Evolutionary conservation across 176 grass and related monocot species (phyloP).

Genomic region (Musa beccarii): DNA sequence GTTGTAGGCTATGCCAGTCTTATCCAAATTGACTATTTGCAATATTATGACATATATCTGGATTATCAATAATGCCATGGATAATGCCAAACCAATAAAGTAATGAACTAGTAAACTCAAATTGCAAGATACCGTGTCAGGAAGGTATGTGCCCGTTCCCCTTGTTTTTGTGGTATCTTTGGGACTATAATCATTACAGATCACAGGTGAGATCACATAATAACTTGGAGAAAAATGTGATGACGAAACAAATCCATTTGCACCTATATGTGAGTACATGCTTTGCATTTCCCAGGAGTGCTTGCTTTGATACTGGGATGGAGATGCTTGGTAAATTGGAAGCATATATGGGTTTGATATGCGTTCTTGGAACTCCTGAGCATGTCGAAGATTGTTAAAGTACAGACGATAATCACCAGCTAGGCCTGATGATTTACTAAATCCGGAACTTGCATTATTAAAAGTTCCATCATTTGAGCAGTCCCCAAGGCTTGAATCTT

Average conservation of each 20-base stretch:
- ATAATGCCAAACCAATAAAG: too few relatives aligned
- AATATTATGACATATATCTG: neutral
- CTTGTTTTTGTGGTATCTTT: conserved; percentile 47
- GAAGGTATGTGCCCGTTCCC: conserved; percentile 91
- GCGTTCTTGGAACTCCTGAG: conserved; percentile 29
- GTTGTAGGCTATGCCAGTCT: too few relatives aligned
- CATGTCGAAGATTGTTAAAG: conserved; percentile 45
- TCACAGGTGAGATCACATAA: conserved; percentile 36
- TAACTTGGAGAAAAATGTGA: conserved; percentile 39
- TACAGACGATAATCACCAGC: conserved; percentile 37
- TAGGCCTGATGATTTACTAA: conserved; percentile 40
- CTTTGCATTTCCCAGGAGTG: conserved; percentile 43
- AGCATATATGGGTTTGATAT: conserved; percentile 22
- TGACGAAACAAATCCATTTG: conserved; percentile 34
- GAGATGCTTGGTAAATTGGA: conserved; percentile 27
- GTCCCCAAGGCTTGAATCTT: conserved; percentile 21
- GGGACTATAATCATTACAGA: conserved; percentile 28
- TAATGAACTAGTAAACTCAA: neutral
- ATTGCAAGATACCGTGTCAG: conserved; percentile 39
- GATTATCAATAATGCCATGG: too few relatives aligned
- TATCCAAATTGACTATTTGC: neutral
- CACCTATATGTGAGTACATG: conserved; percentile 35
- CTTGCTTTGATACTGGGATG: conserved; percentile 33
- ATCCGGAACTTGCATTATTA: conserved; percentile 22
- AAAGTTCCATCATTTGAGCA: conserved; percentile 22